Evolutionary conservation across 2,329 filamentous ascomycete genomes (phyloP).

Genomic region (Talaromyces sp.): DNA sequence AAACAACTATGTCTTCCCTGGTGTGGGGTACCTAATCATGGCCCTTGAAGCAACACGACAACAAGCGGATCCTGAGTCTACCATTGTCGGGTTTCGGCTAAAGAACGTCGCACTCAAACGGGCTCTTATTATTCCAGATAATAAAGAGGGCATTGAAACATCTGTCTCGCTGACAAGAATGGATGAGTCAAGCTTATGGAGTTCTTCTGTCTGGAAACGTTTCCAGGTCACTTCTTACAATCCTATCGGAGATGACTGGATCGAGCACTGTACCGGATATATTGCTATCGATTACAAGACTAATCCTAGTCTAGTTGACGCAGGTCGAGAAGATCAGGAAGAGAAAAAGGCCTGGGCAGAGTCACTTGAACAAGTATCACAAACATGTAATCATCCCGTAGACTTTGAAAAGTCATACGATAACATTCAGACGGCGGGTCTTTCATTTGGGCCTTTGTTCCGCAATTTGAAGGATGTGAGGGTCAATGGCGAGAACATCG

Average conservation of each 20-base stretch:
- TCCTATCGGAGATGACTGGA: constrained; percentile 23
- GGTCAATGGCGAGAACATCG: constrained; percentile 13
- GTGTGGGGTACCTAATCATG: constrained; percentile 24
- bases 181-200: constrained; percentile 16
- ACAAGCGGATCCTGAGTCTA: constrained; percentile 11
- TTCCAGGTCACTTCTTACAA: constrained; percentile 28
- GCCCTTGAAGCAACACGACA: constrained; percentile 24
- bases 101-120: constrained; percentile 21
- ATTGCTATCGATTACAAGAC: constrained; percentile 20
- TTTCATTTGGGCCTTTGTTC: constrained; percentile 26
- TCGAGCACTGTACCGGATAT: constrained; percentile 29
- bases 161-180: constrained; percentile 19
- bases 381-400: constrained; percentile 17
- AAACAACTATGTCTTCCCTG: constrained; percentile 18
- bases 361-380: constrained; percentile 9
- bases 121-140: constrained; percentile 24
- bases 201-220: constrained; percentile 19
- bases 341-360: constrained; percentile 14
- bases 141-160: constrained; percentile 25
- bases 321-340: constrained; percentile 16
- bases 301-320: constrained; percentile 14
- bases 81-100: constrained; percentile 14
- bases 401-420: constrained; percentile 20
- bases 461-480: constrained; percentile 21
- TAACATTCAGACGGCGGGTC: constrained; percentile 20